Evolutionary conservation across 2,329 filamentous ascomycete species (phyloP).

Genomic region (Hymenoscyphus linearis): DNA sequence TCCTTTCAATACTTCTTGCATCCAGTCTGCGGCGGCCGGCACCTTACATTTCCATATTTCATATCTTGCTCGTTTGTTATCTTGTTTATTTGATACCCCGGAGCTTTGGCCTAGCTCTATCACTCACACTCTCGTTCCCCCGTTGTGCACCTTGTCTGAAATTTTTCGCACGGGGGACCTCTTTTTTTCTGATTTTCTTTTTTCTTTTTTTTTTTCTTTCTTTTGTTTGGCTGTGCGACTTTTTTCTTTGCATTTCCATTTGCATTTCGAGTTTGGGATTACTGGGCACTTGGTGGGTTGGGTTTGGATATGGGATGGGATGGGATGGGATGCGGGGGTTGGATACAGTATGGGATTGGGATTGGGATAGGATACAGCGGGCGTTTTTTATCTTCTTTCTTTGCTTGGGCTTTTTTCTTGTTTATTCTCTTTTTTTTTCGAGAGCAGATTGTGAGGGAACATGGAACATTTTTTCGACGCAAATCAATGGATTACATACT

Average conservation of each 20-base stretch:
- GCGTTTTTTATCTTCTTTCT: too few relatives aligned
- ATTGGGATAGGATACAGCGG: neutral
- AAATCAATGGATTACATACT: too few relatives aligned
- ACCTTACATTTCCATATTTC: slow-evolving; percentile 15
- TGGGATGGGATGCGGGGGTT: neutral
- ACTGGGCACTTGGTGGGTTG: neutral
- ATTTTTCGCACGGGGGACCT: neutral
- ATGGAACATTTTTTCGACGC: too few relatives aligned
- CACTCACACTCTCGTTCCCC: slow-evolving; percentile 12
- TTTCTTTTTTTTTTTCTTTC: neutral
- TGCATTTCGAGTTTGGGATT: neutral
- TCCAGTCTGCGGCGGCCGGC: neutral
- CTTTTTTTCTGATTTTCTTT: neutral
- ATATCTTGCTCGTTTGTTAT: slow-evolving; percentile 27
- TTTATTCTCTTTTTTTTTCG: too few relatives aligned
- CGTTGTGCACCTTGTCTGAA: slow-evolving; percentile 1
- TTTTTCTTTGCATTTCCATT: neutral
- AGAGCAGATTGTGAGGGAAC: too few relatives aligned
- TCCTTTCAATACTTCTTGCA: neutral
- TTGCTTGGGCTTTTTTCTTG: too few relatives aligned
- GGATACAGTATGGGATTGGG: neutral
- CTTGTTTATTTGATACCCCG: slow-evolving; percentile 16
- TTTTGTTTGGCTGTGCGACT: neutral
- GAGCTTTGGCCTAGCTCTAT: slow-evolving; percentile 30
- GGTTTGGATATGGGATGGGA: neutral